These are phyloP conservation scores for Solanum chacoense DNA, from an alignment of 305 asterid genomes.

Conservation along the genomic window DNA sequence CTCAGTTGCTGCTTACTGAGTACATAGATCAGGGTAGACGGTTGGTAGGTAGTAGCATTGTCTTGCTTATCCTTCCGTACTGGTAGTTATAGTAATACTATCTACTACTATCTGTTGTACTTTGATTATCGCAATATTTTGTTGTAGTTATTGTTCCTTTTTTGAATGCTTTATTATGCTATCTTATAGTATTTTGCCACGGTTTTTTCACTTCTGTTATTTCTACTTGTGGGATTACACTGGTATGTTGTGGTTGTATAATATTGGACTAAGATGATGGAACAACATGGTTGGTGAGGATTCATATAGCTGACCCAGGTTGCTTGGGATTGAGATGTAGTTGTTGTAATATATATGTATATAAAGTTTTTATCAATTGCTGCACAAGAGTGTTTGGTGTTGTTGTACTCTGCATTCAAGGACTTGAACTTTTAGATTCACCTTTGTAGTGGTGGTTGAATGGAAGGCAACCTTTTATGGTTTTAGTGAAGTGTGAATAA, in stretches of 20 bases:
- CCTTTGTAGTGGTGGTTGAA: neutral
- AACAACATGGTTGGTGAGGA: neutral
- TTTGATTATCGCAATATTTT: neutral
- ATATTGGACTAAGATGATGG: neutral
- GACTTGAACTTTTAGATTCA: neutral
- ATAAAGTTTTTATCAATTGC: neutral
- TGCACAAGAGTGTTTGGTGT: neutral
- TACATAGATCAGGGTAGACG: neutral
- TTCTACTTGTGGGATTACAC: neutral
- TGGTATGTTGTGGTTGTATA: neutral
- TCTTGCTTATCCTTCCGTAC: neutral
- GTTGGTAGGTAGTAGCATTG: neutral
- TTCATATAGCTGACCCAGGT: neutral
- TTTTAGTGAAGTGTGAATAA: neutral
- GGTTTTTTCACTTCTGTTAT: neutral
- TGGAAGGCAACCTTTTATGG: neutral
- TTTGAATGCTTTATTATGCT: neutral
- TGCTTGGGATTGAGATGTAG: neutral
- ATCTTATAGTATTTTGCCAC: neutral
- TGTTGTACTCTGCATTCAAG: neutral
- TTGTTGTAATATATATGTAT: neutral
- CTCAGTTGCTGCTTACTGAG: neutral
- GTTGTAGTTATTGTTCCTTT: neutral
- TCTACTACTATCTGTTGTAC: neutral
- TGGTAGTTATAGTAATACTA: neutral